Conservation (phyloP, 306 rosid species). For the Quercus gilva region DNA sequence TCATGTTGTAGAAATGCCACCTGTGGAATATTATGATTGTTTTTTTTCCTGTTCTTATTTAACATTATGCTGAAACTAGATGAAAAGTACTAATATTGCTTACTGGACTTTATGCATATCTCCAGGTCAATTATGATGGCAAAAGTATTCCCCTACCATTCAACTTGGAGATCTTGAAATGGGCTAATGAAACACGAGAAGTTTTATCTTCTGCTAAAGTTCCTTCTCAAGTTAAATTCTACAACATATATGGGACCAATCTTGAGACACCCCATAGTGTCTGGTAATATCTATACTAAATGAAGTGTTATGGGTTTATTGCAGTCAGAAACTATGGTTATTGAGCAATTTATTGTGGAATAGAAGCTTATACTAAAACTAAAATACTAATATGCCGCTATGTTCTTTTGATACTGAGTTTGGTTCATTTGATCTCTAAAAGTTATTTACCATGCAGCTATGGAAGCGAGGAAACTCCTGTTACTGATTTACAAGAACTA, state of each 20-base stretch:
- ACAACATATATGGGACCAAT: conserved; percentile 79
- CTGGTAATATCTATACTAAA: conserved; percentile 53
- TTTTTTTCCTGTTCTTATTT: neutral
- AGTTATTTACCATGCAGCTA: conserved; percentile 57
- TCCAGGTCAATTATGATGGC: conserved; percentile 67
- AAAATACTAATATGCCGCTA: neutral
- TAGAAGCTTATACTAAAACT: neutral
- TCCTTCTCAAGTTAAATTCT: conserved; percentile 82
- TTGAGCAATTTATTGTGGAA: neutral
- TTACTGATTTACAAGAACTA: conserved; percentile 63
- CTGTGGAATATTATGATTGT: neutral
- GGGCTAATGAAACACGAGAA: conserved; percentile 80
- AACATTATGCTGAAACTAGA: conserved; percentile 1
- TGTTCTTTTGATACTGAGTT: neutral
- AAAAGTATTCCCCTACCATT: conserved; percentile 63
- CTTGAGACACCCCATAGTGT: conserved; percentile 76
- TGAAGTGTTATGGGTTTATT: neutral
- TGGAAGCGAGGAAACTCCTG: conserved; percentile 69
- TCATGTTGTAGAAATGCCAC: neutral
- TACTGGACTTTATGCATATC: neutral
- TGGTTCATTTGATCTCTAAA: conserved; percentile 5
- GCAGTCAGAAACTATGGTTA: neutral
- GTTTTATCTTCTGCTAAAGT: conserved; percentile 75
- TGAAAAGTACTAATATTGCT: neutral
- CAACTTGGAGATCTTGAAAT: conserved; percentile 71